Evolutionary conservation across 805 yeast species (phyloP), one percentile per base, ranked within the genome.

Genomic region (Candida pseudoglaebosa): DNA sequence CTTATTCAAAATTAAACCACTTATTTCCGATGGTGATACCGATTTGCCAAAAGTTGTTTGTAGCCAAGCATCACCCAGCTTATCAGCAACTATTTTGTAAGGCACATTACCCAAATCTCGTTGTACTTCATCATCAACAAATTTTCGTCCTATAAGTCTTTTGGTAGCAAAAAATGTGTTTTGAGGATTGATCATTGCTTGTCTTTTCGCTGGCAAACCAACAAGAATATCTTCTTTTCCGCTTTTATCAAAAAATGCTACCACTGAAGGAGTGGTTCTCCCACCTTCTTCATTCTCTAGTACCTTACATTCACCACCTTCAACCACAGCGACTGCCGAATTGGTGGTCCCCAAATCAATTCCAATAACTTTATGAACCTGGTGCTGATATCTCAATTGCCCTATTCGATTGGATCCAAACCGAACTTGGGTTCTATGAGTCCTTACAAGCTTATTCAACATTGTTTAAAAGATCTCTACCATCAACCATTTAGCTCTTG

Each of bases 341-440:
- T 85, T 85, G 32, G 95, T 85, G 16, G 95, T 85, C 19, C 95
- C 95, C 40, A 85, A 61, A 60, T 85, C 95, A 46, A 85, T 84
- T 41, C 95, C 95, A 36, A 83, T 77, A 4, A 83, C 88, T 10
- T 54, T 43, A 37, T 54, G 61, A 4, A 83, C 88, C 9, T 54
- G 42, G 37, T 54, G 29, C 24, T 50, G 53, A 40, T 41, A 39
- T 4, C 60, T 44, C 9, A 30, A 16, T 15, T 17, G 29, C 13
- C 15, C 13, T 13, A 7, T 26, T n/a, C 15, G 15, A 26, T 26
- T 26, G 29, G 13, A 10, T 15, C n/a, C 29, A 6, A 15, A 5
- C 13, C 29, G 6, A 10, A 13, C 7, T 26, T 15, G 12, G 13
- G 5, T 6, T 13, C 29, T 26, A 26, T 15, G 7, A 5, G 29